Percentiles rank a stretch among this genome's conserved stretches.
phyloP scores from a whole-genome alignment of 2,329 filamentous ascomycete species.

The Colletotrichum truncatum region DNA sequence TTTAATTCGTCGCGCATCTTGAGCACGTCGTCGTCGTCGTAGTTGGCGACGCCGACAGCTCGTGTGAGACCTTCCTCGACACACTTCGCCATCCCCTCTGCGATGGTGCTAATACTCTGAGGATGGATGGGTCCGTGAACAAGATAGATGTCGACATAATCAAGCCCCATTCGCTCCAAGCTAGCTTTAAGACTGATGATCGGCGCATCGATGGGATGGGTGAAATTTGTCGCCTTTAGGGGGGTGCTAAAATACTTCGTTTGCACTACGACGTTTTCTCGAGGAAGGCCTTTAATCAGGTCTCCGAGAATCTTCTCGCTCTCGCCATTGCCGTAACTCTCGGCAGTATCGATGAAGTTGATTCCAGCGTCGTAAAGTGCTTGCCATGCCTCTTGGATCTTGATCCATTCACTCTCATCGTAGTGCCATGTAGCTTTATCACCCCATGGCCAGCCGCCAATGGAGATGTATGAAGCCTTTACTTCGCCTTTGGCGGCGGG shows the following conservation, averaged over 20 bases:
- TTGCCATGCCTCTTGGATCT: not conserved
- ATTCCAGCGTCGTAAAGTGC: not conserved
- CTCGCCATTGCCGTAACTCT: not conserved
- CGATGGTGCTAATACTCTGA: not conserved
- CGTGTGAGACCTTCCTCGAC: not conserved
- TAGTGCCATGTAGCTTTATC: not conserved
- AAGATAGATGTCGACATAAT: slow-evolving; percentile 2
- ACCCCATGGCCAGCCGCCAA: not conserved
- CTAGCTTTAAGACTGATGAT: not conserved
- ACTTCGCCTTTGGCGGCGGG: not conserved
- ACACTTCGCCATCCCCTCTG: not conserved
- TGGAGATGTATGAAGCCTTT: not conserved
- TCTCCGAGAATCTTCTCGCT: not conserved
- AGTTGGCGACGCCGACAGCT: not conserved
- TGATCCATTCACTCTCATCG: not conserved
- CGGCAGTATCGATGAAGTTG: not conserved
- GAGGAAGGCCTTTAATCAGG: not conserved
- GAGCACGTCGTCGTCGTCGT: not conserved
- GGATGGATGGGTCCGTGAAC: not conserved
- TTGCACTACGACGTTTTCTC: not conserved
- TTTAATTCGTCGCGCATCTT: not conserved
- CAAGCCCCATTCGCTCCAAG: not conserved
- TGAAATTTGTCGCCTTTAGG: not conserved
- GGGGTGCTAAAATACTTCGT: not conserved
- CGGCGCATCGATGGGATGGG: not conserved